These are phyloP conservation scores for Esteya vermicola DNA, from an alignment of 2,329 filamentous ascomycete genomes.

Conservation along the genomic window DNA sequence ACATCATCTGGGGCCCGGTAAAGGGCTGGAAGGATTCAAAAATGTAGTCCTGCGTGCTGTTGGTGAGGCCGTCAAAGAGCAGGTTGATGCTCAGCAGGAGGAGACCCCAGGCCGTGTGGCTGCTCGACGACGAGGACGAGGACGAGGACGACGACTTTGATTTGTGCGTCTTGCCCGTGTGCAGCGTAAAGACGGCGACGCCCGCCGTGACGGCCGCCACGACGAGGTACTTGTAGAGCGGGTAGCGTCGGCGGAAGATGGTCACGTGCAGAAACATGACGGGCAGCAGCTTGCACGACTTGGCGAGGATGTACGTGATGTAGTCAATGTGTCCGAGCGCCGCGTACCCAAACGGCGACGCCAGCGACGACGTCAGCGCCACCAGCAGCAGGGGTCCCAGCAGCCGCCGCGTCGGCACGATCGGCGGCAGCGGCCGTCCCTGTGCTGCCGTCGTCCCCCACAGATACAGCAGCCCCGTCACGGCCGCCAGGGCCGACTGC, in stretches of 20 bases:
- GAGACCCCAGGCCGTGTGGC: slow-evolving; percentile 64
- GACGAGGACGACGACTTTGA: slow-evolving; percentile 27
- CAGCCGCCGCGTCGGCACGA: slow-evolving; percentile 68
- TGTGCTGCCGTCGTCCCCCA: slow-evolving; percentile 44
- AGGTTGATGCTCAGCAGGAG: slow-evolving; percentile 78
- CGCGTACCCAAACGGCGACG: slow-evolving; percentile 92
- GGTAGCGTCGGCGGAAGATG: slow-evolving; percentile 77
- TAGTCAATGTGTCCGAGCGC: slow-evolving; percentile 91
- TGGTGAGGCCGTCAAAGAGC: slow-evolving; percentile 89
- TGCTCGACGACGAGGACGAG: slow-evolving; percentile 16
- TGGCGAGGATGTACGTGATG: slow-evolving; percentile 92
- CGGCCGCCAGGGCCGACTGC: slow-evolving; percentile 77
- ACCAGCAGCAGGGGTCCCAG: slow-evolving; percentile 70
- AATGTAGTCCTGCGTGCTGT: slow-evolving; percentile 92
- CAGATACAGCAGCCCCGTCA: slow-evolving; percentile 73
- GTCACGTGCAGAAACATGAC: slow-evolving; percentile 96
- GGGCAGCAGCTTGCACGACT: slow-evolving; percentile 96
- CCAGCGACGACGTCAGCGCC: slow-evolving; percentile 73
- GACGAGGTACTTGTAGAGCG: slow-evolving; percentile 91
- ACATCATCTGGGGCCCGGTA: slow-evolving; percentile 97
- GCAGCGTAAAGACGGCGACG: slow-evolving; percentile 88
- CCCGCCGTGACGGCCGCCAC: slow-evolving; percentile 82
- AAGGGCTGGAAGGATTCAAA: slow-evolving; percentile 70
- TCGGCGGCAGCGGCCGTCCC: slow-evolving; percentile 36
- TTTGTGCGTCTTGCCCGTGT: slow-evolving; percentile 46